Percentiles rank a stretch among this genome's conserved stretches.
Conservation (phyloP, 768 basidiomycete species). For the Agaricus subrufescens region DNA sequence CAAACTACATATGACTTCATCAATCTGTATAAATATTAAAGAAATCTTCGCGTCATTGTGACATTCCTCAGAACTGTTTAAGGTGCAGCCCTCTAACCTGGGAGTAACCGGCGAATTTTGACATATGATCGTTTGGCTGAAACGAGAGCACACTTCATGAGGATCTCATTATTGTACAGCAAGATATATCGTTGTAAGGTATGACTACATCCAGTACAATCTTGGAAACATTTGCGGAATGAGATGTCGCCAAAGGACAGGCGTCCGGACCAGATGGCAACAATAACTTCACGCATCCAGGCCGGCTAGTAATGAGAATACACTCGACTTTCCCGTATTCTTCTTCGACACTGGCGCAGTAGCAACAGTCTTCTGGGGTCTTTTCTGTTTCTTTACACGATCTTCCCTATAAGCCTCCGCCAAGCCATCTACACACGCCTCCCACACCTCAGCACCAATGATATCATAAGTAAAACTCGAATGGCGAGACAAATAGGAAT, state of each 20-base stretch:
- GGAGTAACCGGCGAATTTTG: too few relatives aligned
- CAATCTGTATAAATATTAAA: too few relatives aligned
- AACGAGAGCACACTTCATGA: too few relatives aligned
- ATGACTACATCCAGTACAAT: too few relatives aligned
- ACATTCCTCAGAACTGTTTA: too few relatives aligned
- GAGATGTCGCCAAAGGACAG: too few relatives aligned
- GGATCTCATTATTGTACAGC: too few relatives aligned
- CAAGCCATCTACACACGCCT: slow-evolving; percentile 42
- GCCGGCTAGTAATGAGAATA: slow-evolving; percentile 40
- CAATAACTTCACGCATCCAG: slow-evolving; percentile 24
- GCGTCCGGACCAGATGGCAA: background rate
- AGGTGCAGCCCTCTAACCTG: too few relatives aligned
- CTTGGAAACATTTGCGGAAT: too few relatives aligned
- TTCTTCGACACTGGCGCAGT: background rate
- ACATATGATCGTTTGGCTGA: too few relatives aligned
- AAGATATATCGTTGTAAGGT: too few relatives aligned
- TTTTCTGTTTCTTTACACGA: slow-evolving; percentile 38
- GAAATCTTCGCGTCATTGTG: background rate
- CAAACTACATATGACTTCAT: too few relatives aligned
- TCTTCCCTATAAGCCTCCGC: slow-evolving; percentile 46
- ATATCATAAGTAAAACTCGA: slow-evolving; percentile 14
- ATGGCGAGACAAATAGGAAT: slow-evolving; percentile 40
- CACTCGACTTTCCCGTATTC: slow-evolving; percentile 13
- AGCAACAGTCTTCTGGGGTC: slow-evolving; percentile 17
- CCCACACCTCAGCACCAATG: slow-evolving; percentile 36